Conservation (phyloP, 768 basidiomycete species). For the Hirschioporus abietinus region DNA sequence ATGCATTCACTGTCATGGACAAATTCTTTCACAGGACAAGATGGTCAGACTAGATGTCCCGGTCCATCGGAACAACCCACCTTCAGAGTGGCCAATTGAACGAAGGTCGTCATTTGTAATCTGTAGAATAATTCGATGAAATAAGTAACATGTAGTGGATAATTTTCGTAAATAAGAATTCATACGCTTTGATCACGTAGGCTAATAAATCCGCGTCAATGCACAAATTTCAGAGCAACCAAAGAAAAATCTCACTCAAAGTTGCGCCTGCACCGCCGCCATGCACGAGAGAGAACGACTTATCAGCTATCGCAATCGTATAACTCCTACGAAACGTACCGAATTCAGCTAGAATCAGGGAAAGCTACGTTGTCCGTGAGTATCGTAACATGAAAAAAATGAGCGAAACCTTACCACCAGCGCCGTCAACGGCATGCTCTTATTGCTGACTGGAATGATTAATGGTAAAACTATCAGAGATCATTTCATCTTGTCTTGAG, state of each 20-base stretch:
- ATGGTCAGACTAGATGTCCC: neutral
- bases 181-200: constrained; percentile 32
- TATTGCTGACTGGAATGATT: constrained; percentile 42
- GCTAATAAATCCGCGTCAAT: constrained; percentile 20
- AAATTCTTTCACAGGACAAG: constrained; percentile 30
- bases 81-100: constrained; percentile 40
- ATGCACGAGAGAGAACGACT: constrained; percentile 27
- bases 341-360: constrained; percentile 37
- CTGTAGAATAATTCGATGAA: constrained; percentile 24
- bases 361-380: constrained; percentile 23
- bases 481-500: neutral
- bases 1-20: constrained; percentile 46
- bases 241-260: constrained; percentile 17
- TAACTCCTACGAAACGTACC: constrained; percentile 26
- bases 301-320: neutral
- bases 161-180: constrained; percentile 4
- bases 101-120: constrained; percentile 34
- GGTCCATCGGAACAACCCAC: constrained; percentile 17
- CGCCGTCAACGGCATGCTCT: constrained; percentile 30
- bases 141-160: neutral
- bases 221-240: neutral
- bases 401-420: constrained; percentile 27
- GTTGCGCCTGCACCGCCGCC: constrained; percentile 29
- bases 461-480: constrained; percentile 2
- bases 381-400: neutral